These are phyloP conservation scores for Salix brachista DNA, from an alignment of 345 rosid species.

Conservation along the genomic window DNA sequence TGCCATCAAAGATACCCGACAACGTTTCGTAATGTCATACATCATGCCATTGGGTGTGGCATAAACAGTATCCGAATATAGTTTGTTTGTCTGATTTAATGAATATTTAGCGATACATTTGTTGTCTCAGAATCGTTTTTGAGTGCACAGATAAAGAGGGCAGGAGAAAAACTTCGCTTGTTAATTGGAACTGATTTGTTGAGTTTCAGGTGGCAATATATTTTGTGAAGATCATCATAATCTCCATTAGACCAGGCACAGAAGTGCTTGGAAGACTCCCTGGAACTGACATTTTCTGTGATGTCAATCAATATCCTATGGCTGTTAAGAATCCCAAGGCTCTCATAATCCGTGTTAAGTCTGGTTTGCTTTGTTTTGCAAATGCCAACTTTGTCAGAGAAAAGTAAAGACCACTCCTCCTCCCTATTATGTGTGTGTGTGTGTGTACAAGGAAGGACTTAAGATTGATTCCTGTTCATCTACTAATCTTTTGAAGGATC, in stretches of 20 bases:
- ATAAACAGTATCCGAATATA: background rate
- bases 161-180: background rate
- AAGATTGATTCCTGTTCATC: background rate
- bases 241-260: slow-evolving; percentile 65
- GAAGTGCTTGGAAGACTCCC: slow-evolving; percentile 73
- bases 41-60: background rate
- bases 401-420: slow-evolving; percentile 37
- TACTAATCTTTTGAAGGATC: slow-evolving; percentile 38
- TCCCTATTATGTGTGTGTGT: no score
- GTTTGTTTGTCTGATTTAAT: background rate
- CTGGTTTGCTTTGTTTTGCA: slow-evolving; percentile 85
- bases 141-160: background rate
- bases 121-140: background rate
- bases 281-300: slow-evolving; percentile 48
- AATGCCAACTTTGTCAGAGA: slow-evolving; percentile 66
- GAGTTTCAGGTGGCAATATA: slow-evolving; percentile 58
- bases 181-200: background rate
- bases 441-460: no score
- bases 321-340: slow-evolving; percentile 55
- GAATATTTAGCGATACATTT: background rate
- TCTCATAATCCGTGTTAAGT: slow-evolving; percentile 56
- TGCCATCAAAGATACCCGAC: background rate
- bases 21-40: background rate
- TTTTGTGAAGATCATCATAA: slow-evolving; percentile 67
- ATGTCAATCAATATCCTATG: slow-evolving; percentile 74